Percentiles rank a stretch among this genome's conserved stretches.
phyloP scores from a whole-genome alignment of 768 basidiomycete species.

The Phylloporus scabripes region DNA sequence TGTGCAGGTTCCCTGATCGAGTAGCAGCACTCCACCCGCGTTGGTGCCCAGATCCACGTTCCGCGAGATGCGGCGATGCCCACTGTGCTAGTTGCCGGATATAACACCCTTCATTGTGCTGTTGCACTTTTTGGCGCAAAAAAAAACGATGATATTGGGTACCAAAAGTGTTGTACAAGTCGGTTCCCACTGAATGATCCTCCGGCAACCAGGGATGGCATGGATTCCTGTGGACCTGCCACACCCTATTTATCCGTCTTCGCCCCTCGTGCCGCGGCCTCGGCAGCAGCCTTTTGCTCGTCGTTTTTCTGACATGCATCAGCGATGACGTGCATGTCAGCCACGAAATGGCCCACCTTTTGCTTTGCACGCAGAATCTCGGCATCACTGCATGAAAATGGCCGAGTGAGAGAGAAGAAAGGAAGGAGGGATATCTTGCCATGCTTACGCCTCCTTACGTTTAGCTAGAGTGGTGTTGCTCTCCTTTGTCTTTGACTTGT shows the following conservation, averaged over 20 bases:
- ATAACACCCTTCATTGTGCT: neutral
- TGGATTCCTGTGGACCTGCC: constrained; percentile 18
- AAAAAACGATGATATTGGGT: constrained; percentile 15
- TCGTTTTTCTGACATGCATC: constrained; percentile 45
- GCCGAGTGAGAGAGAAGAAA: constrained; percentile 23
- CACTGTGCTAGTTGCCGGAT: constrained; percentile 15
- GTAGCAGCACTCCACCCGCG: neutral
- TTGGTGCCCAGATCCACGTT: constrained; percentile 16
- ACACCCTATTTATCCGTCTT: constrained; percentile 35
- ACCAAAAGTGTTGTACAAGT: constrained; percentile 8
- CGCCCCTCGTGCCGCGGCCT: constrained; percentile 10
- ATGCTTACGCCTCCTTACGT: constrained; percentile 70
- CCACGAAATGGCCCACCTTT: constrained; percentile 44
- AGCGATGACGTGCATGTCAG: neutral
- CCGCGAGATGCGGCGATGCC: constrained; percentile 22
- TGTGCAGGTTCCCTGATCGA: constrained; percentile 8
- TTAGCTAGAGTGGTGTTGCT: constrained; percentile 56
- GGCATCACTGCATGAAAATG: constrained; percentile 53
- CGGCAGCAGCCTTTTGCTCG: constrained; percentile 39
- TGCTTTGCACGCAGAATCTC: constrained; percentile 72
- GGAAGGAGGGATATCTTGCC: constrained; percentile 6
- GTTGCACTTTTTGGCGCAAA: neutral
- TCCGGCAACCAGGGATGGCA: constrained; percentile 4
- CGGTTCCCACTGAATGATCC: constrained; percentile 12
- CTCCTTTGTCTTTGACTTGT: constrained; percentile 65